These are phyloP conservation scores for Wickerhamiella brachini DNA, from an alignment of 805 yeast genomes.

Conservation along the genomic window DNA sequence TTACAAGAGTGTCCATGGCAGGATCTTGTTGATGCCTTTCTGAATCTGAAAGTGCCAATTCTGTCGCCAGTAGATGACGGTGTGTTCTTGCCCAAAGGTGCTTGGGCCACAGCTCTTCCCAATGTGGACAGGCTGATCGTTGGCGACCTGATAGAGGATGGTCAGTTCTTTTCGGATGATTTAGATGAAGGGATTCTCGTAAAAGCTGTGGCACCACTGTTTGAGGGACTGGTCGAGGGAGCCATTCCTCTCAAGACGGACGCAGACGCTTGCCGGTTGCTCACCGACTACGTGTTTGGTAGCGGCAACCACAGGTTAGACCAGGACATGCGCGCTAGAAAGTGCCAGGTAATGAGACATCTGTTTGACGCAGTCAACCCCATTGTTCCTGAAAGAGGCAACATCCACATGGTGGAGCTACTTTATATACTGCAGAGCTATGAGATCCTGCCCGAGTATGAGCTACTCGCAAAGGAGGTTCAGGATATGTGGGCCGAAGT, in stretches of 20 bases:
- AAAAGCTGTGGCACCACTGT: not conserved
- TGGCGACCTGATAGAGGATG: slow-evolving; percentile 22
- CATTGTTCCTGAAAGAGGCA: slow-evolving; percentile 16
- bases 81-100: slow-evolving; percentile 14
- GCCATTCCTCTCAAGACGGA: not conserved
- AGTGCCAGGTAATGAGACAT: slow-evolving; percentile 17
- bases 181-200: slow-evolving; percentile 2
- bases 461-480: slow-evolving; percentile 11
- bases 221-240: not conserved
- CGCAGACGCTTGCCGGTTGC: slow-evolving; percentile 8
- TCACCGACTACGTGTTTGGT: slow-evolving; percentile 13
- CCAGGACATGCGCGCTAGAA: slow-evolving; percentile 3
- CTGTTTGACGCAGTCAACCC: slow-evolving; percentile 24
- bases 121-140: slow-evolving; percentile 15
- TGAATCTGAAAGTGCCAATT: slow-evolving; percentile 14
- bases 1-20: slow-evolving; percentile 15
- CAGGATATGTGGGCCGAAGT: slow-evolving; percentile 20
- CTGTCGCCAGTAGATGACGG: slow-evolving; percentile 20
- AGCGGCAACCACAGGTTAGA: slow-evolving; percentile 10
- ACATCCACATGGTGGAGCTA: slow-evolving; percentile 26
- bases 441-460: slow-evolving; percentile 10
- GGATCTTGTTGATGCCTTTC: slow-evolving; percentile 17
- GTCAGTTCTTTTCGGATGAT: slow-evolving; percentile 13
- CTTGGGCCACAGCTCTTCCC: slow-evolving; percentile 8
- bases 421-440: slow-evolving; percentile 21